phyloP scores from a whole-genome alignment of 129 eudicot genomes.

The Saposhnikovia divaricata region DNA sequence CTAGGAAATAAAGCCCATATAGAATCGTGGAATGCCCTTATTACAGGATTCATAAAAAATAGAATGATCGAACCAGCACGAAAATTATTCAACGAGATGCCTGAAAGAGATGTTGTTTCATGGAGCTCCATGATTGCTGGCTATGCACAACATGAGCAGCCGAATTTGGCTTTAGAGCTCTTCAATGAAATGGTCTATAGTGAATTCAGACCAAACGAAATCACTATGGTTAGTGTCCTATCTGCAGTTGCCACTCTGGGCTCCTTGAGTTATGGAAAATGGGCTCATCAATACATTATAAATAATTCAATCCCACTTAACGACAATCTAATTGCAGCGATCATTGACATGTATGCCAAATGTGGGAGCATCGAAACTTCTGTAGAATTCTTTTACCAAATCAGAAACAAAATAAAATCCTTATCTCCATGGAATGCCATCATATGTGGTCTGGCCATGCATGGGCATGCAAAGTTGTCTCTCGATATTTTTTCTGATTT shows the following conservation, averaged over 20 bases:
- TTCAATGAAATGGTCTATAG: slow-evolving; percentile 51
- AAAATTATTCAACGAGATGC: slow-evolving; percentile 51
- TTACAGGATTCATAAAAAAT: slow-evolving; percentile 63
- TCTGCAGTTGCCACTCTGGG: slow-evolving; percentile 82
- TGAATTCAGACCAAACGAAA: slow-evolving; percentile 65
- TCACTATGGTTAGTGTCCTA: slow-evolving; percentile 84
- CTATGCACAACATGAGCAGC: slow-evolving; percentile 55
- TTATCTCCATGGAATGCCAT: slow-evolving; percentile 94
- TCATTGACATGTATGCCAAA: slow-evolving; percentile 92
- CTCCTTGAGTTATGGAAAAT: slow-evolving; percentile 46
- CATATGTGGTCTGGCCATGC: slow-evolving; percentile 87
- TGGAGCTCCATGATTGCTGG: slow-evolving; percentile 97
- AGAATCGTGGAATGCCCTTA: slow-evolving; percentile 73
- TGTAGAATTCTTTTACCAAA: slow-evolving; percentile 50
- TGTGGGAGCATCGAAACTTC: slow-evolving; percentile 68
- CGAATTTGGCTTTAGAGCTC: slow-evolving; percentile 46
- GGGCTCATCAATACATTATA: slow-evolving; percentile 59
- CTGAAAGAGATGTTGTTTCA: slow-evolving; percentile 67
- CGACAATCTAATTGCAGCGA: slow-evolving; percentile 68
- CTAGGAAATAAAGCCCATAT: slow-evolving; percentile 51
- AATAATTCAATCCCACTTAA: slow-evolving; percentile 50
- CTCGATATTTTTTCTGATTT: slow-evolving; percentile 47
- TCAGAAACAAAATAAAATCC: slow-evolving; percentile 28
- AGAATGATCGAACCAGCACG: slow-evolving; percentile 52
- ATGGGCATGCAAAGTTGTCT: slow-evolving; percentile 65